Evolutionary conservation across 306 rosid genomes (phyloP).

Genomic region (Hippophae gyantsensis): DNA sequence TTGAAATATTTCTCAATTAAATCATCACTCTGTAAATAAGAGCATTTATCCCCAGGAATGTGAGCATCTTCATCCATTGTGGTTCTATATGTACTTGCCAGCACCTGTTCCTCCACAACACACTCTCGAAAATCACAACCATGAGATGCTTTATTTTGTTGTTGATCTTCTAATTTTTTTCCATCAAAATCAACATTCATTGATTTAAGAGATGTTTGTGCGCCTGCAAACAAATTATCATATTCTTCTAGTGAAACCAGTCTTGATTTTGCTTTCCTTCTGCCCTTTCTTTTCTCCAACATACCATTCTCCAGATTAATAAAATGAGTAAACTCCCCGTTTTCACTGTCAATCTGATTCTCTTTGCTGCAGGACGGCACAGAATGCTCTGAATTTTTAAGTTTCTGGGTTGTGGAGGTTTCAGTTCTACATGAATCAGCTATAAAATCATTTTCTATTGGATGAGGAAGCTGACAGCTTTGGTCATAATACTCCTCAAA

Average conservation of each 20-base stretch:
- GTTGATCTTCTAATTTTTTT: conserved; percentile 23
- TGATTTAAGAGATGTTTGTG: conserved; percentile 15
- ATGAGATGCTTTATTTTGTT: conserved; percentile 5
- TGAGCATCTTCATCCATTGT: conserved; percentile 22
- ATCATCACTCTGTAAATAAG: conserved; percentile 22
- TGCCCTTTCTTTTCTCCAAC: conserved; percentile 40
- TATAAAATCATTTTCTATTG: conserved; percentile 39
- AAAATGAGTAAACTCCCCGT: conserved; percentile 17
- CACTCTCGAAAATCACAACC: conserved; percentile 9
- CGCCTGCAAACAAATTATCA: conserved; percentile 22
- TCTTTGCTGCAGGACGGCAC: conserved; percentile 16
- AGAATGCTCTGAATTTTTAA: conserved; percentile 2
- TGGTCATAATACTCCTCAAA: conserved; percentile 26
- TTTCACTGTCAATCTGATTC: conserved; percentile 28
- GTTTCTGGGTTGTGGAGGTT: conserved; percentile 19
- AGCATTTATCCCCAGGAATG: conserved; percentile 21
- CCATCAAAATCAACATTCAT: conserved; percentile 24
- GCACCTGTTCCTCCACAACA: conserved; percentile 11
- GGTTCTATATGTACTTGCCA: conserved; percentile 18
- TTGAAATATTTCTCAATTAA: conserved; percentile 55
- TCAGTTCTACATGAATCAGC: conserved; percentile 27
- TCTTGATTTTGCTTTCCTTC: conserved; percentile 57
- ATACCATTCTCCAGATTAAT: conserved; percentile 30
- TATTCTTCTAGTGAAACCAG: conserved; percentile 39
- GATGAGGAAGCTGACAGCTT: conserved; percentile 24